These are phyloP conservation scores for Zanthoxylum bungeanum DNA, from an alignment of 345 rosid genomes.

Conservation along the genomic window DNA sequence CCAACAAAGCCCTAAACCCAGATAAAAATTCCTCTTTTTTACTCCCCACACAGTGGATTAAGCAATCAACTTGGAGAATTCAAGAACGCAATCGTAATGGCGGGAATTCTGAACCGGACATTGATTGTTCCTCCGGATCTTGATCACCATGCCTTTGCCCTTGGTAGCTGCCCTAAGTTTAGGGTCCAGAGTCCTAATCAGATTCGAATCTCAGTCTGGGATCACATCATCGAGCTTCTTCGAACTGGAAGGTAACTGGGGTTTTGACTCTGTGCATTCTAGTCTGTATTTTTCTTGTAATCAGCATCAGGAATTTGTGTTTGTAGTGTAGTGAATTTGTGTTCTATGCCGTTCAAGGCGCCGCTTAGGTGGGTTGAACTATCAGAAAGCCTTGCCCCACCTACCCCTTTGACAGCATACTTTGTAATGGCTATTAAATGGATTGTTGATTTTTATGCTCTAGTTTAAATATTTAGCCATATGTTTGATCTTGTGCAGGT, in stretches of 20 bases:
- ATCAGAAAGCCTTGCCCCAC: too few species aligned
- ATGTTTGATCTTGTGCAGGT: slow-evolving; percentile 39
- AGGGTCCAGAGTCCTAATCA: slow-evolving; percentile 62
- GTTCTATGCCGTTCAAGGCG: too few species aligned
- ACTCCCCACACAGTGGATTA: slow-evolving; percentile 93
- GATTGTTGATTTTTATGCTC: neutral
- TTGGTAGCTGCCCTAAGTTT: slow-evolving; percentile 95
- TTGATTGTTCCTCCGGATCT: slow-evolving; percentile 79
- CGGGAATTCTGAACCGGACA: slow-evolving; percentile 75
- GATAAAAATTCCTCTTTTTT: slow-evolving; percentile 61
- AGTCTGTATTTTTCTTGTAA: too few species aligned
- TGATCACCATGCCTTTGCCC: slow-evolving; percentile 88
- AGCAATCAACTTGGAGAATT: slow-evolving; percentile 91
- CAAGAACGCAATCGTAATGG: slow-evolving; percentile 54
- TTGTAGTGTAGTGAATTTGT: neutral
- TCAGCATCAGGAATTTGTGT: too few species aligned
- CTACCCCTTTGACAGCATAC: too few species aligned
- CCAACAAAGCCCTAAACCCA: slow-evolving; percentile 5
- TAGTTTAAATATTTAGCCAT: neutral
- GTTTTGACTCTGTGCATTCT: neutral
- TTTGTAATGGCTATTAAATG: neutral
- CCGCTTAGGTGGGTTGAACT: too few species aligned
- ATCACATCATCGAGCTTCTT: slow-evolving; percentile 60
- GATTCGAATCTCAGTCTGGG: slow-evolving; percentile 67
- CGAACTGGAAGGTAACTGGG: slow-evolving; percentile 49